These are phyloP conservation scores for Moniliella sp. DNA, from an alignment of 1,284 basidiomycete species.

Conservation along the genomic window DNA sequence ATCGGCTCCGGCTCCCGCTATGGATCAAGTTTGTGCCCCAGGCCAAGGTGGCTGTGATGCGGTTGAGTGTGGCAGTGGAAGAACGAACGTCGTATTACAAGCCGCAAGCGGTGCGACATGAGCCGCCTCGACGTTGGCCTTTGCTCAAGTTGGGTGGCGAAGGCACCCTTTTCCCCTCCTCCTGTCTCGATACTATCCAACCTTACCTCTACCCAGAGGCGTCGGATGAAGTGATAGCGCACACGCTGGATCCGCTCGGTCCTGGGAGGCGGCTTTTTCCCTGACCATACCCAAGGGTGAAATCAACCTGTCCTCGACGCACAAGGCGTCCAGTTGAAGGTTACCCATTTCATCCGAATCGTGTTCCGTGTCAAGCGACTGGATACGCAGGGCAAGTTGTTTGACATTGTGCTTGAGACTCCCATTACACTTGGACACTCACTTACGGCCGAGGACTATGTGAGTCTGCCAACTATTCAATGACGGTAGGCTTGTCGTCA, in stretches of 20 bases:
- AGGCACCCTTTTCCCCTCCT: too few relatives aligned
- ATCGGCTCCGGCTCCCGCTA: conserved; percentile 60
- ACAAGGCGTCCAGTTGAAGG: conserved; percentile 54
- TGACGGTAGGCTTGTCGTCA: too few relatives aligned
- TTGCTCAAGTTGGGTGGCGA: conserved; percentile 55
- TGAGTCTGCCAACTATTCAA: conserved; percentile 22
- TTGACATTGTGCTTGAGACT: conserved; percentile 71
- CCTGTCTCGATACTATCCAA: conserved; percentile 40
- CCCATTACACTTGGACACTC: conserved; percentile 42
- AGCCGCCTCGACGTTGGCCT: conserved; percentile 47
- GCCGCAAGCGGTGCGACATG: conserved; percentile 49
- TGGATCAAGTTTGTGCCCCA: conserved; percentile 63
- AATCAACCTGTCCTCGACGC: conserved; percentile 62
- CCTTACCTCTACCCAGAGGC: conserved; percentile 47
- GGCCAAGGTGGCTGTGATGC: conserved; percentile 57
- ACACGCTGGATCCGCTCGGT: conserved; percentile 39
- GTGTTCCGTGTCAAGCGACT: conserved; percentile 65
- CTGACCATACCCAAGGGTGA: conserved; percentile 21
- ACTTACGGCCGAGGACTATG: conserved; percentile 24
- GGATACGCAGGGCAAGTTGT: conserved; percentile 35
- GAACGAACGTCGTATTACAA: conserved; percentile 41
- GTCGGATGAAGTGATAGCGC: conserved; percentile 29
- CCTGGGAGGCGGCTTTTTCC: conserved; percentile 40
- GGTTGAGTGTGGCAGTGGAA: conserved; percentile 59
- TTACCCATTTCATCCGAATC: conserved; percentile 61